A percentile compares a stretch with the other conserved stretches of the same genome.
Evolutionary conservation across 169 alveolate genomes (phyloP).

Genomic region (Neospora caninum): DNA sequence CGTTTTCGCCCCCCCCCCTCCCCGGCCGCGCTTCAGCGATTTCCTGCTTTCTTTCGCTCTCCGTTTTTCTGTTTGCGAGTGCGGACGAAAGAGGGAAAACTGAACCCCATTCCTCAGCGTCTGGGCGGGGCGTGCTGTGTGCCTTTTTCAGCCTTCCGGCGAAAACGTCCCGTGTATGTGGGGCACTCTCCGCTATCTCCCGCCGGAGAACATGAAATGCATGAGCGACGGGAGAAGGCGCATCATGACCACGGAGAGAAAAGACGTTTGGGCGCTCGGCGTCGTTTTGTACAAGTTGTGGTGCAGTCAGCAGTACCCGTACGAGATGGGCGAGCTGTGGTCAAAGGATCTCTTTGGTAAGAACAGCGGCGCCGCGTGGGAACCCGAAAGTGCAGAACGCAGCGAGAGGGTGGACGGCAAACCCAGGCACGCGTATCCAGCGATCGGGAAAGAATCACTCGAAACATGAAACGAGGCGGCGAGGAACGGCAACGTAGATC

Average conservation of each 20-base stretch:
- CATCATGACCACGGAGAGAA: slow-evolving; percentile 30
- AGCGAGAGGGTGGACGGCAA: background rate
- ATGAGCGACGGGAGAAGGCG: background rate
- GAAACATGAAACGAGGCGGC: no score
- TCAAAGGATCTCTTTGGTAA: slow-evolving; percentile 19
- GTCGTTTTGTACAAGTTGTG: slow-evolving; percentile 6
- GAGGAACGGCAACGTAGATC: no score
- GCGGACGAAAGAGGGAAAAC: background rate
- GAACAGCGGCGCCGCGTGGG: no score
- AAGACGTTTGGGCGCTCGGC: slow-evolving; percentile 56
- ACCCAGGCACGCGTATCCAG: no score
- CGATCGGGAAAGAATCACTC: no score
- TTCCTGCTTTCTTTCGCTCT: no score
- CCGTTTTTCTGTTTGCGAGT: no score
- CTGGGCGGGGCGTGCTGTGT: background rate
- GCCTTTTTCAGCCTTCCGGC: slow-evolving; percentile 11
- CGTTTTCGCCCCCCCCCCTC: no score
- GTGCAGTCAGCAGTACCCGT: slow-evolving; percentile 36
- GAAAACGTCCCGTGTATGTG: slow-evolving; percentile 29
- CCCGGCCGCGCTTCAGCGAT: no score
- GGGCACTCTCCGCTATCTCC: slow-evolving; percentile 38
- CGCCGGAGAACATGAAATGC: slow-evolving; percentile 48
- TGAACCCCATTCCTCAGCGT: background rate
- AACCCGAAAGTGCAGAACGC: background rate
- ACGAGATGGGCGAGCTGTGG: slow-evolving; percentile 42